Base-by-base conservation (phyloP, 1,139 yeast species). In the Blastobotrys elegans region DNA sequence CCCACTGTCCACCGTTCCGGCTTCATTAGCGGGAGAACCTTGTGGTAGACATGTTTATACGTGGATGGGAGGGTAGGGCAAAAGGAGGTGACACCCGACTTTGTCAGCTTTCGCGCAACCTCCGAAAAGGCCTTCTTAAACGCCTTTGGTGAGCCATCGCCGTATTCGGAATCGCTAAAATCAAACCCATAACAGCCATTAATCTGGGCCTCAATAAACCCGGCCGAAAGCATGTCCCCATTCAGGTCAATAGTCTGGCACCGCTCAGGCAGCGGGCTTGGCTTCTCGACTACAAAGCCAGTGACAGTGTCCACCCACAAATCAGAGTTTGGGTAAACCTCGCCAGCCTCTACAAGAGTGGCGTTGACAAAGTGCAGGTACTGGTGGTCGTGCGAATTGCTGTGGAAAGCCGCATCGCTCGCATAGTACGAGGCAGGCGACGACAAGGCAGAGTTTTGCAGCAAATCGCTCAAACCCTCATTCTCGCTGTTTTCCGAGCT, bases 11-110 rank as follows among this genome's bases (percentile, higher is more conserved):
- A 56, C 40, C 78, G 62, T 26, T 70, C 63, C 32, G 68, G 68
- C 16, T 67, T 66, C 56, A 77, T 69, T 31, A 70, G 59, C 3
- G 81, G 81, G 50, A 80, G 65, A 10, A 77, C 79, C 50, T 71
- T 74, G 36, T 65, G 64, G 60, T 80, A 80, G 22, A 77, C 80
- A 46, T 73, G 71, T 6, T 79, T 75, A 57, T 72, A 74, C 44
- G 74, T 76, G 6, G 82, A 76, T 11, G 83, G 77, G 37, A 80
- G 71, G 1, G 85, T 80, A 17, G 85, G 84, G 60, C 84, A 79
- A 43, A 71, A 68, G 2, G 79, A 67, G 7, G 85, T 80, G 27
- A 77, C 82, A 14, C 85, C 85, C 17, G 82, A 75, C 39, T 70
- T 58, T 46, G 79, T 63, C 50, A 76, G 71, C 38, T 56, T 56